Evolutionary conservation across 2,329 filamentous ascomycete species (phyloP).

Genomic region (Cordyceps tenuipes): DNA sequence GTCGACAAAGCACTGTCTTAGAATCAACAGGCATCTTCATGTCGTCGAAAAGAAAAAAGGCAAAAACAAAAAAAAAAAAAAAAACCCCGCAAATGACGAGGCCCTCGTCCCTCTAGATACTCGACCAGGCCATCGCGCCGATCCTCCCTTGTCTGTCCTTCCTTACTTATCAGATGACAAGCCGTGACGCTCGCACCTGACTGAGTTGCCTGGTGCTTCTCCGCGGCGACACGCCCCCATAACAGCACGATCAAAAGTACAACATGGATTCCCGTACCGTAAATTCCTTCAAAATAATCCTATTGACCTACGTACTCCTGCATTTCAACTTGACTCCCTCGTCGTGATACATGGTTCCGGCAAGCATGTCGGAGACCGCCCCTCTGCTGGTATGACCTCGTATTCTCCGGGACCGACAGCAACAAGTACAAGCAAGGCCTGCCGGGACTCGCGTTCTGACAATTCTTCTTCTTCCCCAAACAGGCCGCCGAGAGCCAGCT

Average conservation of each 20-base stretch:
- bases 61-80: too few species aligned
- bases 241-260: not conserved
- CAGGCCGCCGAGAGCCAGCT: too few species aligned
- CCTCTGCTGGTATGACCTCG: not conserved
- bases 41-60: too few species aligned
- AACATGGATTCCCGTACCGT: not conserved
- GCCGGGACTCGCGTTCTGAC: too few species aligned
- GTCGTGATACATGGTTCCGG: not conserved
- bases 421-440: too few species aligned
- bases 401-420: not conserved
- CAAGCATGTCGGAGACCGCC: not conserved
- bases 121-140: not conserved
- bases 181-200: not conserved
- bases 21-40: too few species aligned
- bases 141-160: not conserved
- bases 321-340: not conserved
- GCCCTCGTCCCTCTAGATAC: not conserved
- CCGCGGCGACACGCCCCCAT: not conserved
- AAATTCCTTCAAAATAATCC: not conserved
- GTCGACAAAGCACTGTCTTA: too few species aligned
- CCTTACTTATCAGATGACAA: not conserved
- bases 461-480: too few species aligned
- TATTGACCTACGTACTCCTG: not conserved
- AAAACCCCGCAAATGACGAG: not conserved
- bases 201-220: not conserved